phyloP scores from a whole-genome alignment of 2,329 filamentous ascomycete species.

The Aspergillus pseudonomiae region DNA sequence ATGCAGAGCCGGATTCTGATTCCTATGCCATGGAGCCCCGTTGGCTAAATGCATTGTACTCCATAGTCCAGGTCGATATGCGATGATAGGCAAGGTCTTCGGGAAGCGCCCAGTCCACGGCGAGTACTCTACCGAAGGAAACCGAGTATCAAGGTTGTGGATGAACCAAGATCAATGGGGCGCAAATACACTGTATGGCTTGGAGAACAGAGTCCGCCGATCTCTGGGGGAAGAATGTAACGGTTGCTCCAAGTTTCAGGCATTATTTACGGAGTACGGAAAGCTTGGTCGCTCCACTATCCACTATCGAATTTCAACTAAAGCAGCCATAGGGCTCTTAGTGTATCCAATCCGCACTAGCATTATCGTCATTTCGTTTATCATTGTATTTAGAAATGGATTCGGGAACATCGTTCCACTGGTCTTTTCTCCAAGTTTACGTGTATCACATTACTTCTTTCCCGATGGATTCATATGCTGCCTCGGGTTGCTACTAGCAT shows the following conservation, averaged over 20 bases:
- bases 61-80: background rate
- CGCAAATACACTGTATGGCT: background rate
- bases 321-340: conserved; percentile 15
- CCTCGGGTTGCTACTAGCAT: conserved; percentile 8
- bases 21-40: conserved; percentile 95
- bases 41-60: conserved; percentile 60
- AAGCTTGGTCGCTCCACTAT: conserved; percentile 6
- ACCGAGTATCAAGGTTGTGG: conserved; percentile 4
- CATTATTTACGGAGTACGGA: background rate
- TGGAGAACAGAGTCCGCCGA: background rate
- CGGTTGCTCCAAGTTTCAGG: background rate
- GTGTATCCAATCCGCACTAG: conserved; percentile 24
- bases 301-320: background rate
- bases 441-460: background rate
- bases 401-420: conserved; percentile 3
- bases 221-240: background rate
- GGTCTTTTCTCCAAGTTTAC: background rate
- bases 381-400: conserved; percentile 17
- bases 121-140: conserved; percentile 3
- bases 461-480: conserved; percentile 9
- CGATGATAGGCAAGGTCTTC: conserved; percentile 10
- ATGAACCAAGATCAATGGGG: background rate
- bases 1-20: conserved; percentile 96
- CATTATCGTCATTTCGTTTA: conserved; percentile 14
- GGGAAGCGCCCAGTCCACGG: background rate